phyloP scores from a whole-genome alignment of 768 basidiomycete species.

The Royoungia palumana region DNA sequence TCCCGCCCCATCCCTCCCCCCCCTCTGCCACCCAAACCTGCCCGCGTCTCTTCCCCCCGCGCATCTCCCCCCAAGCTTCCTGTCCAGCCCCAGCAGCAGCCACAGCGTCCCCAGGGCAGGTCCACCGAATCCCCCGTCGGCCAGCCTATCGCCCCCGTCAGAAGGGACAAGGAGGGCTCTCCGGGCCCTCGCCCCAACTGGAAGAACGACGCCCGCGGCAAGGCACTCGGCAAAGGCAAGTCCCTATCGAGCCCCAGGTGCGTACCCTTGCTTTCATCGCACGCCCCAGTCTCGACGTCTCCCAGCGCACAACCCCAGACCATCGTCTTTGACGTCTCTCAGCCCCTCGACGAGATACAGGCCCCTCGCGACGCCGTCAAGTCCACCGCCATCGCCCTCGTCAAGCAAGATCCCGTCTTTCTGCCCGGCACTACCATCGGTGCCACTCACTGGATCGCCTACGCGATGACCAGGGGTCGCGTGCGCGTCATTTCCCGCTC shows the following conservation, averaged over 20 bases:
- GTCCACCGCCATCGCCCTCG: constrained; percentile 86
- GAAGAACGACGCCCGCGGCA: constrained; percentile 37
- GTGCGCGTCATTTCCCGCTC: constrained; percentile 87
- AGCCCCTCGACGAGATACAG: constrained; percentile 68
- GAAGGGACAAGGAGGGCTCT: constrained; percentile 70
- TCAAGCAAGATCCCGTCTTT: constrained; percentile 82
- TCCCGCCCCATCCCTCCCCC: constrained; percentile 46
- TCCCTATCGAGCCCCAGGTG: constrained; percentile 58
- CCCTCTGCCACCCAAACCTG: constrained; percentile 61
- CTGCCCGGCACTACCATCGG: constrained; percentile 85
- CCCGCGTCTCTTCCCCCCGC: constrained; percentile 51
- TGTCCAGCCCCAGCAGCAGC: constrained; percentile 40
- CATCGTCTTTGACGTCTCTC: constrained; percentile 74
- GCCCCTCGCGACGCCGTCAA: constrained; percentile 75
- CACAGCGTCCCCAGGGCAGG: constrained; percentile 43
- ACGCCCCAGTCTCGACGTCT: neutral
- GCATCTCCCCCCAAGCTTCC: constrained; percentile 64
- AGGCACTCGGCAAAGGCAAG: constrained; percentile 41
- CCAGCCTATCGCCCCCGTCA: constrained; percentile 35
- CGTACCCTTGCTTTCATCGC: constrained; percentile 10
- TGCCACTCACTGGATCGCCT: constrained; percentile 89
- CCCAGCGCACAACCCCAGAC: constrained; percentile 60
- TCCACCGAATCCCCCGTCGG: constrained; percentile 49
- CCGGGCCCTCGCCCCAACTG: constrained; percentile 55
- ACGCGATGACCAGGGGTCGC: constrained; percentile 89